Conservation (phyloP, 2,329 filamentous ascomycete species). For the Verticillium zaregamsianum region DNA sequence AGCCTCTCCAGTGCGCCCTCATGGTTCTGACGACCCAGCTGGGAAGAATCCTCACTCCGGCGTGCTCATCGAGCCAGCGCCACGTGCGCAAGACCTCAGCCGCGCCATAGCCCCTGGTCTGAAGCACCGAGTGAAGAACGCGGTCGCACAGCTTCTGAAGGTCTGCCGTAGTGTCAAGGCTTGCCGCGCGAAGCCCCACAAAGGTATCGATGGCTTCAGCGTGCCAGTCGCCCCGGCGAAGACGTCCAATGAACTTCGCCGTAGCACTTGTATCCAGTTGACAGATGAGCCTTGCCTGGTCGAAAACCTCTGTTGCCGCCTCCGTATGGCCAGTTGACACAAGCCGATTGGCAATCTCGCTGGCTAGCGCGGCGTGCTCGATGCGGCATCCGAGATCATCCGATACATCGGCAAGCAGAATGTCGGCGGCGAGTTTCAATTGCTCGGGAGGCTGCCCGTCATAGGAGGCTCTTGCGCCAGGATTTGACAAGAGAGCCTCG, state of each 20-base stretch:
- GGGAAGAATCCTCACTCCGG: background rate
- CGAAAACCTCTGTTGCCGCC: background rate
- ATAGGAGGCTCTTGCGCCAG: background rate
- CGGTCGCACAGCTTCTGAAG: constrained; percentile 1
- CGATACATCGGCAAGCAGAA: constrained; percentile 5
- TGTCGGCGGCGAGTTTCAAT: background rate
- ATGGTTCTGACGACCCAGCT: background rate
- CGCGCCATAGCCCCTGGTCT: constrained; percentile 4
- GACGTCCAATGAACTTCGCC: constrained; percentile 5
- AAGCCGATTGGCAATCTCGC: background rate
- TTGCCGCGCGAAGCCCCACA: background rate
- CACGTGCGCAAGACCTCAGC: constrained; percentile 5
- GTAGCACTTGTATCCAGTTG: background rate
- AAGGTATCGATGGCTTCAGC: constrained; percentile 10
- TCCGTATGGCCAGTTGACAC: background rate
- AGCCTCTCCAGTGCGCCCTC: constrained; percentile 3
- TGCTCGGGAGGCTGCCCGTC: background rate
- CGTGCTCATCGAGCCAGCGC: constrained; percentile 2
- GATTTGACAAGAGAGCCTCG: background rate
- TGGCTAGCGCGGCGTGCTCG: background rate
- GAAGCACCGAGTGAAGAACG: constrained; percentile 4
- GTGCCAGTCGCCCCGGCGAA: constrained; percentile 1
- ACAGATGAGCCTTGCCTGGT: background rate
- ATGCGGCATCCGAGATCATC: constrained; percentile 1
- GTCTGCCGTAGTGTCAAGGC: background rate